A percentile compares a stretch with the other conserved stretches of the same genome.
Conservation (phyloP, 2,329 filamentous ascomycete species). For the Thielaviopsis cerberus region DNA sequence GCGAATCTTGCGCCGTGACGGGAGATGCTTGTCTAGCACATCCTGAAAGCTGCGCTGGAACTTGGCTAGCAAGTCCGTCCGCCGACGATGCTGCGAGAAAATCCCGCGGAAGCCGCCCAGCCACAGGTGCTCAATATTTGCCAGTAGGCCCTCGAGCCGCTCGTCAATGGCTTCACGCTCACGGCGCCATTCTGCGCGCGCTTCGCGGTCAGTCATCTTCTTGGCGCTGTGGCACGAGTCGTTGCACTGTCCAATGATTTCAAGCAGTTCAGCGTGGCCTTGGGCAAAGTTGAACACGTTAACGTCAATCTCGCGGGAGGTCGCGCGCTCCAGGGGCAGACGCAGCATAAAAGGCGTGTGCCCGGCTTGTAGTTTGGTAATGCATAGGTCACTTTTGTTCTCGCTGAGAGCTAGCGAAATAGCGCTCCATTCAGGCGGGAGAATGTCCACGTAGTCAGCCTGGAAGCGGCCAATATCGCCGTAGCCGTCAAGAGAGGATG, state of each 20-base stretch:
- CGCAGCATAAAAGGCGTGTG: slow-evolving; percentile 71
- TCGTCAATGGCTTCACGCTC: slow-evolving; percentile 64
- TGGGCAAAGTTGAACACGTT: slow-evolving; percentile 56
- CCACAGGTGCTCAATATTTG: slow-evolving; percentile 84
- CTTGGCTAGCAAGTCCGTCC: slow-evolving; percentile 45
- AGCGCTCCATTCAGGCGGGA: slow-evolving; percentile 68
- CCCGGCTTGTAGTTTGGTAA: slow-evolving; percentile 64
- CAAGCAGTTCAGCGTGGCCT: slow-evolving; percentile 58
- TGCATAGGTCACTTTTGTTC: slow-evolving; percentile 63
- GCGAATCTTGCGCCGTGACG: slow-evolving; percentile 53
- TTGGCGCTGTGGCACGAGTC: slow-evolving; percentile 57
- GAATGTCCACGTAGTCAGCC: slow-evolving; percentile 63
- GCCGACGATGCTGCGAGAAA: slow-evolving; percentile 55
- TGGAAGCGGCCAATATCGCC: slow-evolving; percentile 48
- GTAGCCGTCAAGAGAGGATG: slow-evolving; percentile 26
- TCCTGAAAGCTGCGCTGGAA: slow-evolving; percentile 65
- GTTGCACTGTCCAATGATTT: slow-evolving; percentile 70
- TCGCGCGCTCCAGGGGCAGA: slow-evolving; percentile 67
- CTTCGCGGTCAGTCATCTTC: slow-evolving; percentile 54
- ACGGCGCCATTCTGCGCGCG: slow-evolving; percentile 75
- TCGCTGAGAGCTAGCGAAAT: slow-evolving; percentile 74
- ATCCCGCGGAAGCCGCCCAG: slow-evolving; percentile 86
- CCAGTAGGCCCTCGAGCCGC: slow-evolving; percentile 57
- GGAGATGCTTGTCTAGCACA: slow-evolving; percentile 67
- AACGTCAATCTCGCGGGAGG: slow-evolving; percentile 54